Evolutionary conservation across 345 rosid species (phyloP).

Genomic region (Brassica juncea): DNA sequence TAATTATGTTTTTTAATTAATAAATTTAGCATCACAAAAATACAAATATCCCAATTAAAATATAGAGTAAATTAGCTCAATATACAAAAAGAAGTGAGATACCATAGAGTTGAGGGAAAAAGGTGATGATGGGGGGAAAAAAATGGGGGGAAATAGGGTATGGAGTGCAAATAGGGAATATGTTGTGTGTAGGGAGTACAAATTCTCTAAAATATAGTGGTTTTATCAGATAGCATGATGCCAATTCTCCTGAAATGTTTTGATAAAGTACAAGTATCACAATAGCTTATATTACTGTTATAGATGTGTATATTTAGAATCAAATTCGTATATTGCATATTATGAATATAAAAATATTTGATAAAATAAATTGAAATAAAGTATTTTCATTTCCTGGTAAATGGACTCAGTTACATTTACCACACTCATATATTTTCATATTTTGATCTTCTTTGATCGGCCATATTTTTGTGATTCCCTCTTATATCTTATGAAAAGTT

Average conservation of each 20-base stretch:
- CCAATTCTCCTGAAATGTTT: neutral
- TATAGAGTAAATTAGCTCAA: neutral
- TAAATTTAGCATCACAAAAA: neutral
- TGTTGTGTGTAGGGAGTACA: too few species aligned
- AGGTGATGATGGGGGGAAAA: too few species aligned
- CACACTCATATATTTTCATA: neutral
- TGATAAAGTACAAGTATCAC: neutral
- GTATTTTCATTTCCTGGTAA: neutral
- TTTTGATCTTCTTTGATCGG: neutral
- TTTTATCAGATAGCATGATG: neutral
- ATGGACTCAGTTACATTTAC: slow-evolving; percentile 1
- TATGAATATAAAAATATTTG: too few species aligned
- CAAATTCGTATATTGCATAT: too few species aligned
- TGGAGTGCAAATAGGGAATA: too few species aligned
- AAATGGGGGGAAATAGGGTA: too few species aligned
- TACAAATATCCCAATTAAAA: neutral
- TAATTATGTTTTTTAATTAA: neutral
- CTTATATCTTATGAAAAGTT: neutral
- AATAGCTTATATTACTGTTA: too few species aligned
- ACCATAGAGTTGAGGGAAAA: too few species aligned
- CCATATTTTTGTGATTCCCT: neutral
- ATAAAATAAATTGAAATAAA: neutral
- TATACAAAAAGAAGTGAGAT: too few species aligned
- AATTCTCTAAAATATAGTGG: neutral
- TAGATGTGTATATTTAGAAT: too few species aligned